Evolutionary conservation across 116 monocot genomes (phyloP).

Genomic region (Posidonia oceanica): DNA sequence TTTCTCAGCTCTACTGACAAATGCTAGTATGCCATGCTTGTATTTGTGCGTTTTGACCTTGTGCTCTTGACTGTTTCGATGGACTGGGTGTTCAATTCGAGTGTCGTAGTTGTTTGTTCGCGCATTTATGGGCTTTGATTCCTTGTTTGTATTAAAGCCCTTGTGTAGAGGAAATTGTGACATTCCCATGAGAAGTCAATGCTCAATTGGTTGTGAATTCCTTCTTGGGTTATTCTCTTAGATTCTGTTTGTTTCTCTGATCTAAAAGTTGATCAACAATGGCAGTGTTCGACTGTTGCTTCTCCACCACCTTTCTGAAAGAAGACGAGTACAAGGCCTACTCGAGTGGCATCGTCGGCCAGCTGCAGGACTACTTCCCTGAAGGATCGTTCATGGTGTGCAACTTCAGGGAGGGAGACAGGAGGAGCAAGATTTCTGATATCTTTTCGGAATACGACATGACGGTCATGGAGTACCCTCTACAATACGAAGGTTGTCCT

Average conservation of each 20-base stretch:
- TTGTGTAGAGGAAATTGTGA: neutral
- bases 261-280: too few species aligned
- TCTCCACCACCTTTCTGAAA: slow-evolving; percentile 42
- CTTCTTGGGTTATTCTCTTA: neutral
- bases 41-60: neutral
- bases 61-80: neutral
- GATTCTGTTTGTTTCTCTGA: neutral
- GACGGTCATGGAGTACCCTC: slow-evolving; percentile 59
- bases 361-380: slow-evolving; percentile 48
- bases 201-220: neutral
- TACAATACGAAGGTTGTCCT: slow-evolving; percentile 53
- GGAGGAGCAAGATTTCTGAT: slow-evolving; percentile 29
- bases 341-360: slow-evolving; percentile 34
- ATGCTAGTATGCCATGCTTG: neutral
- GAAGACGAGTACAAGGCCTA: slow-evolving; percentile 46
- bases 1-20: neutral
- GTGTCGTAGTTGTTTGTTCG: neutral
- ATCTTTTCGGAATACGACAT: slow-evolving; percentile 39
- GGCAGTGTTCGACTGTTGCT: slow-evolving; percentile 82
- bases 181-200: neutral
- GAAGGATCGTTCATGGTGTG: slow-evolving; percentile 60
- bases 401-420: slow-evolving; percentile 40
- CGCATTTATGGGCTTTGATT: too few species aligned
- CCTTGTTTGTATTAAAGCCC: too few species aligned
- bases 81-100: neutral